Evolutionary conservation across 768 basidiomycete species (phyloP).

Genomic region (Suillus brevipes): DNA sequence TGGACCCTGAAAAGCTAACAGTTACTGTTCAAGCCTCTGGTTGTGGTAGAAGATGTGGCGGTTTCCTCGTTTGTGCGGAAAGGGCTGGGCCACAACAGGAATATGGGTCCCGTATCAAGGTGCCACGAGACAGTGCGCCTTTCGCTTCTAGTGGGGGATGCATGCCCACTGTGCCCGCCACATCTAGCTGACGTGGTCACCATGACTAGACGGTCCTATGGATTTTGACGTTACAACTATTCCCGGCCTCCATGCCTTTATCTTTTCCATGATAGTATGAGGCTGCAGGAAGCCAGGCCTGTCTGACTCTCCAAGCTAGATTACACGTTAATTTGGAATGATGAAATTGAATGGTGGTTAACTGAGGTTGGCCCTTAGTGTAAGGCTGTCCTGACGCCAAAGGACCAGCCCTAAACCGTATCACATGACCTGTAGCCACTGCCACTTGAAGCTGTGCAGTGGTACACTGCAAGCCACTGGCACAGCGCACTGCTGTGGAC

Average conservation of each 20-base stretch:
- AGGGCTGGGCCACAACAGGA: not conserved
- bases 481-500: too few relatives aligned
- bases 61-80: not conserved
- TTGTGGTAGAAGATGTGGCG: not conserved
- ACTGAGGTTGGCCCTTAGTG: too few relatives aligned
- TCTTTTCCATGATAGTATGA: not conserved
- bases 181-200: not conserved
- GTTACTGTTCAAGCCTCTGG: not conserved
- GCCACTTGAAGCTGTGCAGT: not conserved
- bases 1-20: not conserved
- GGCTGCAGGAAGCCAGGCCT: not conserved
- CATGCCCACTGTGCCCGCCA: not conserved
- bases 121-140: not conserved
- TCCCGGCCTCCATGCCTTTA: not conserved
- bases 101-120: not conserved
- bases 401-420: not conserved
- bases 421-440: not conserved
- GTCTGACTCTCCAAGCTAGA: not conserved
- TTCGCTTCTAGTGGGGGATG: not conserved
- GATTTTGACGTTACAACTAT: not conserved
- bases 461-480: too few relatives aligned
- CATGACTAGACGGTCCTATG: not conserved
- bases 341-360: not conserved
- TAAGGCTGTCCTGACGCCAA: not conserved
- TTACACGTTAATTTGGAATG: not conserved